phyloP scores from a whole-genome alignment of 2,329 filamentous ascomycete species.

The Emergomyces pasteurianus region DNA sequence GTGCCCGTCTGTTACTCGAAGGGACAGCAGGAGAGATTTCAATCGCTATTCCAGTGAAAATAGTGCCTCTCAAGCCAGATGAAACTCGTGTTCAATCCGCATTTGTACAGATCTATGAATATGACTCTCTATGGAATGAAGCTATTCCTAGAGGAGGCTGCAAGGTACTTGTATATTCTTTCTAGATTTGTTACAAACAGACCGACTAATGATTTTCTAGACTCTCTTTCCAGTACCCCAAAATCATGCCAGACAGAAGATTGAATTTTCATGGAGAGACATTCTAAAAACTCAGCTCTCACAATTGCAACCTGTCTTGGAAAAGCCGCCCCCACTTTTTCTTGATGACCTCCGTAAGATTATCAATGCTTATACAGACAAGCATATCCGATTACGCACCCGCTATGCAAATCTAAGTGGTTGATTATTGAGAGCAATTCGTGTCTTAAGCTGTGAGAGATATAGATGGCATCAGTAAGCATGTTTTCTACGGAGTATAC shows the following conservation, averaged over 20 bases:
- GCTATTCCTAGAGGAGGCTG: not conserved
- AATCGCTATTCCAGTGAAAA: not conserved
- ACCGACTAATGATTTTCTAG: not conserved
- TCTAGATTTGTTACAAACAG: not conserved
- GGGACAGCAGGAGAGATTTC: not conserved
- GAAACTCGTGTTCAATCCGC: not conserved
- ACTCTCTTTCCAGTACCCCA: not conserved
- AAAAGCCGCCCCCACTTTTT: not conserved
- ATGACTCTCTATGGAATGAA: not conserved
- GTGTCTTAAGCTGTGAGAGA: not conserved
- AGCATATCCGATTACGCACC: not conserved
- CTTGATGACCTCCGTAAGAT: not conserved
- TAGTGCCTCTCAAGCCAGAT: not conserved
- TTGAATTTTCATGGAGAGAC: not conserved
- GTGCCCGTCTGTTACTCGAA: not conserved
- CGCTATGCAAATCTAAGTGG: not conserved
- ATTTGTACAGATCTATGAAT: not conserved
- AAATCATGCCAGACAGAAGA: not conserved
- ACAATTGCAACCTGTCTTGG: not conserved
- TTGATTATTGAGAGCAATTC: not conserved
- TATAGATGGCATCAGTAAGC: not conserved
- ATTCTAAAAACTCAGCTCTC: not conserved
- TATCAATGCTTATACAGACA: not conserved
- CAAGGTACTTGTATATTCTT: not conserved
- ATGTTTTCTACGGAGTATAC: not conserved